Conservation (phyloP, 2,329 filamentous ascomycete species). For the Rhynchosporium graminicola region DNA sequence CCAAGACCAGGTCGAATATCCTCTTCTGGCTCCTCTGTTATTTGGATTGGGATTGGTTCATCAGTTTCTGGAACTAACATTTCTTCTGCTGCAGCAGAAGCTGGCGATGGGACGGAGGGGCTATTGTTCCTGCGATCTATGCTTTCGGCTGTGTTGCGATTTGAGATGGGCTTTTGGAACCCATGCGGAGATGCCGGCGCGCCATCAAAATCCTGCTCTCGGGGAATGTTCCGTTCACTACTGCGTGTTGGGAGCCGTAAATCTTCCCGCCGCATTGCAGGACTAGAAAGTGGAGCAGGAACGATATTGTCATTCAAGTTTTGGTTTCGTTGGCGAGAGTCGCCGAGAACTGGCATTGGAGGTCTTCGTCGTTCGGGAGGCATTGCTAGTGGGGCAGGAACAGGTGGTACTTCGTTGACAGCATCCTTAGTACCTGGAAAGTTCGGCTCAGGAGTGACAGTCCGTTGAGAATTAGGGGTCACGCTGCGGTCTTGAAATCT, state of each 20-base stretch:
- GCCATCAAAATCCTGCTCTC: constrained; percentile 24
- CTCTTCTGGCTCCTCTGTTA: constrained; percentile 32
- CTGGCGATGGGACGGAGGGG: neutral
- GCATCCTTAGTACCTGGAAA: constrained; percentile 30
- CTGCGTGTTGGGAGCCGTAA: constrained; percentile 39
- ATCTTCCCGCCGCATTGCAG: constrained; percentile 41
- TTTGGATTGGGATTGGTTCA: constrained; percentile 14
- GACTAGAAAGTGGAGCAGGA: constrained; percentile 42
- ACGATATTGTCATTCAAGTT: constrained; percentile 38
- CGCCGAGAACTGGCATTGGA: constrained; percentile 37
- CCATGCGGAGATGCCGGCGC: constrained; percentile 14
- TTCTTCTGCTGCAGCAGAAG: constrained; percentile 3
- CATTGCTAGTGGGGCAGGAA: constrained; percentile 36
- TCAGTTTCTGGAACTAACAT: neutral
- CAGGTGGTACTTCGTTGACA: constrained; percentile 33
- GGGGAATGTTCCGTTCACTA: constrained; percentile 35
- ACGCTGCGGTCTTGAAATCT: constrained; percentile 39
- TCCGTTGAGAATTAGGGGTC: constrained; percentile 37
- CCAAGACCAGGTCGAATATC: constrained; percentile 73
- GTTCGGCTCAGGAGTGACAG: constrained; percentile 35
- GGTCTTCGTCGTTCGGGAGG: constrained; percentile 41
- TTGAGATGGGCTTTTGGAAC: constrained; percentile 18
- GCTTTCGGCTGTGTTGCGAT: constrained; percentile 14
- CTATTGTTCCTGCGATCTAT: constrained; percentile 9
- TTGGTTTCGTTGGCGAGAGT: constrained; percentile 37